Evolutionary conservation across 768 basidiomycete species (phyloP), one percentile per base, ranked within the genome.

Genomic region (Neoboletus brunneissimus): DNA sequence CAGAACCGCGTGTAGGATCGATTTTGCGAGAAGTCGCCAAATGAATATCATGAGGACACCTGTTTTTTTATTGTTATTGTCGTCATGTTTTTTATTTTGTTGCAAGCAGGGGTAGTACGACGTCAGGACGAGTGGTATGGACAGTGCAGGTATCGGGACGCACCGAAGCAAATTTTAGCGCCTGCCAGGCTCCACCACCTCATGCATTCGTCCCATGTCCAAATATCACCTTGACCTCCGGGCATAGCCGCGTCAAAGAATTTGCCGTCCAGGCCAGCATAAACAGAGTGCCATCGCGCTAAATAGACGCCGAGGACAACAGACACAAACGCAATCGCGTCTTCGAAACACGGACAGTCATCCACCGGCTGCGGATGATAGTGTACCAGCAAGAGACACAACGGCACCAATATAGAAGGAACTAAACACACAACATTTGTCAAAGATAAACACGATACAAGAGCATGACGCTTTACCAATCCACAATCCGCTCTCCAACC

Each of bases 331-430:
- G 96, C 94, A 49, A 98, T 95, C 4, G 95, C 92, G 66, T 98
- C 96, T 67, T 97, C 96, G 72, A 97, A 99, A 72, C 96, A 98
- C 2, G 96, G 96, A 62, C 96, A 98, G 64, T 96, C 93, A 55
- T 98, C 95, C 10, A 96, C 90, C 0, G 96, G 96, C 62, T 95
- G 89, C 0, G 95, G 94, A 66, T 95, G 93, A 58, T 90, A 85
- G 66, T 94, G 88, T n/a, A 95, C 87, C 20, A 89, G 73, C 5
- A 90, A 74, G 15, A 93, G 74, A 54, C 82, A 84, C n/a, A 89
- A 58, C 0, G 85, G 79, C 27, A 88, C 77, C 42, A 85, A 70
- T 11, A 80, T 79, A 37, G 81, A 65, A 8, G 88, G 88, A n/a
- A 88, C 84, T 77, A 62, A 15, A 25, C 22, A 48, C 38, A 25